Evolutionary conservation across 1,284 basidiomycete species (phyloP).

Genomic region (Fomes fomentarius): DNA sequence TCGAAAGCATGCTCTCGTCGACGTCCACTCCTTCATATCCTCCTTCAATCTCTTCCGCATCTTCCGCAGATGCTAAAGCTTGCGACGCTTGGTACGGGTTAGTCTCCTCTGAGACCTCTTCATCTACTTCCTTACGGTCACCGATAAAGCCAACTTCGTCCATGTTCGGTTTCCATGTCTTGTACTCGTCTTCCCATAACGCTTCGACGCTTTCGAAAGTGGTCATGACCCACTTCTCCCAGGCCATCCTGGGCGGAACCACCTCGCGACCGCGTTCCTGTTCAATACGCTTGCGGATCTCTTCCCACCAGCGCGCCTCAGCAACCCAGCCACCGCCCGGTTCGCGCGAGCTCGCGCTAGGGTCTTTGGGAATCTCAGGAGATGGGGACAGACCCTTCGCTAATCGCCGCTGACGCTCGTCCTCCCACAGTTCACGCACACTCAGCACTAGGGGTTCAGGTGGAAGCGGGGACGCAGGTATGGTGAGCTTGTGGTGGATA

Average conservation of each 20-base stretch:
- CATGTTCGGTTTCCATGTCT: constrained; percentile 55
- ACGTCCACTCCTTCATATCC: constrained; percentile 45
- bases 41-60: not conserved
- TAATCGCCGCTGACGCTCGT: constrained; percentile 77
- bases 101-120: constrained; percentile 10
- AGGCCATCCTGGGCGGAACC: constrained; percentile 36
- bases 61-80: not conserved
- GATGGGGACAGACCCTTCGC: constrained; percentile 69
- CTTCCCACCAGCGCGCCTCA: constrained; percentile 73
- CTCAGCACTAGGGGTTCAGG: constrained; percentile 84
- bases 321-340: constrained; percentile 67
- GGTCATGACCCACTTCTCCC: constrained; percentile 79
- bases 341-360: constrained; percentile 59
- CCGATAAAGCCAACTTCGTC: not conserved
- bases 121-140: not conserved
- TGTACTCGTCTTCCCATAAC: constrained; percentile 66
- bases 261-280: constrained; percentile 41
- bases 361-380: constrained; percentile 68
- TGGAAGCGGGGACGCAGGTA: constrained; percentile 53
- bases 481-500: constrained; percentile 75
- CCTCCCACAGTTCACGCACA: constrained; percentile 94
- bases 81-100: constrained; percentile 34
- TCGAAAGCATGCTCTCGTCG: constrained; percentile 55
- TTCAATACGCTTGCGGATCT: constrained; percentile 58
- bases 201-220: constrained; percentile 86